phyloP scores from a whole-genome alignment of 1,139 yeast species.

The Yueomyces sp. region DNA sequence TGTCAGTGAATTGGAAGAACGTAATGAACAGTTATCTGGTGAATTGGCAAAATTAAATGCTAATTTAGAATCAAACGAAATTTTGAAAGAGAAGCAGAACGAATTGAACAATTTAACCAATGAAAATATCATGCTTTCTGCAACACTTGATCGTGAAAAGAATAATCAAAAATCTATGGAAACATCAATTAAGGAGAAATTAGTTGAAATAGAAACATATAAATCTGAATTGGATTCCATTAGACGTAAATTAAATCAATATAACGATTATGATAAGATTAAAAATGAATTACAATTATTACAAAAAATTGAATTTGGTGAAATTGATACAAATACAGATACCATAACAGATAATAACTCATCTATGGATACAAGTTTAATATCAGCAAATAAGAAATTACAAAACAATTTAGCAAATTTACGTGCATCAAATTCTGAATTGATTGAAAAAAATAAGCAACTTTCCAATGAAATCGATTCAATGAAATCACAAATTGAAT shows the following conservation, averaged over 20 bases:
- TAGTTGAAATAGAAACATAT: conserved; percentile 23
- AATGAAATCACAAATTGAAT: conserved; percentile 27
- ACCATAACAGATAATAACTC: conserved; percentile 25
- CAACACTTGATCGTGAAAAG: conserved; percentile 43
- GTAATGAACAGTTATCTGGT: conserved; percentile 11
- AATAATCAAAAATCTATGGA: conserved; percentile 25
- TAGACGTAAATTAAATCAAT: conserved; percentile 32
- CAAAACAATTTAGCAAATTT: conserved; percentile 26
- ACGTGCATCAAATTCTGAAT: conserved; percentile 19
- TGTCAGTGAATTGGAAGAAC: conserved; percentile 37
- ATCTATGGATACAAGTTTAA: conserved; percentile 29
- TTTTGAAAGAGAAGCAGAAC: conserved; percentile 20
- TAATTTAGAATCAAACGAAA: background rate
- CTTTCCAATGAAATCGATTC: conserved; percentile 17
- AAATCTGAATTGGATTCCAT: conserved; percentile 39
- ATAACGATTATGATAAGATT: conserved; percentile 62
- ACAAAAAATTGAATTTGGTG: conserved; percentile 62
- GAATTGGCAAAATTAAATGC: background rate
- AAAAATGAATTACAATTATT: conserved; percentile 62
- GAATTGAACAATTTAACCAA: conserved; percentile 48
- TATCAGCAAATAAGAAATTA: conserved; percentile 31
- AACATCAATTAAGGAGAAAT: conserved; percentile 31
- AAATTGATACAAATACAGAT: conserved; percentile 23
- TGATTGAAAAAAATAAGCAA: conserved; percentile 13
- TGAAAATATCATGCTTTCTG: conserved; percentile 52